Base-by-base conservation (phyloP, 768 basidiomycete species). In the Rhodosporidiobolus sp. region DNA sequence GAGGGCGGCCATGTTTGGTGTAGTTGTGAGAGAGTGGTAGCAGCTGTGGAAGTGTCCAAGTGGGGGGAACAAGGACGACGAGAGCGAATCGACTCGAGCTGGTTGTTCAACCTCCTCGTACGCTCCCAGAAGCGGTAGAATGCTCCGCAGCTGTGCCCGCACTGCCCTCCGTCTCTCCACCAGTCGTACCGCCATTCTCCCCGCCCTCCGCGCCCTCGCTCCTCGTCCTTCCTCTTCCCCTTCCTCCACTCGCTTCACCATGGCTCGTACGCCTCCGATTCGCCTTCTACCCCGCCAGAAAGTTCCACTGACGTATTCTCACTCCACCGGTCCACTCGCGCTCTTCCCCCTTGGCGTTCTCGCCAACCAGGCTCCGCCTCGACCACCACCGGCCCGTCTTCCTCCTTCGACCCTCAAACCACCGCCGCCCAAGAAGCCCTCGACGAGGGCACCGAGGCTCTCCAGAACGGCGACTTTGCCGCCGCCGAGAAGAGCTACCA, bases 361-460 rank as follows among this genome's bases (percentile, higher is more conserved):
- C 8, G n/a, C n/a, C n/a, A n/a, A n/a, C n/a, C 53, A 72, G 65
- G 35, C 54, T 52, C 52, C 28, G 74, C 74, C 0, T 62, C 70
- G 4, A 38, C 70, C 5, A 72, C 70, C 6, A 61, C 66, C 4
- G 58, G 63, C 22, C 68, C 70, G 16, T 71, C 70, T 10, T 46
- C 53, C 22, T 63, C 64, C 19, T 66, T 76, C 45, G 75, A 76
- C 38, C 69, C 75, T 30, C 69, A 71, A 11, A 54, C 48, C 4
- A 50, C 57, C 14, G 49, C 30, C 11, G 75, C 75, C 9, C 75
- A 76, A 55, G n/a, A 68, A 4, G 69, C 63, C 0, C 63, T 76
- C 50, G 75, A 76, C 57, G 63, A 64, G 20, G 75, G 75, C 8
- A 76, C 69, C 7, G 26, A 58, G 22, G 65, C 46, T 10, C 69